Base-by-base conservation (phyloP, 768 basidiomycete species). In the Tulasnella sp. region DNA sequence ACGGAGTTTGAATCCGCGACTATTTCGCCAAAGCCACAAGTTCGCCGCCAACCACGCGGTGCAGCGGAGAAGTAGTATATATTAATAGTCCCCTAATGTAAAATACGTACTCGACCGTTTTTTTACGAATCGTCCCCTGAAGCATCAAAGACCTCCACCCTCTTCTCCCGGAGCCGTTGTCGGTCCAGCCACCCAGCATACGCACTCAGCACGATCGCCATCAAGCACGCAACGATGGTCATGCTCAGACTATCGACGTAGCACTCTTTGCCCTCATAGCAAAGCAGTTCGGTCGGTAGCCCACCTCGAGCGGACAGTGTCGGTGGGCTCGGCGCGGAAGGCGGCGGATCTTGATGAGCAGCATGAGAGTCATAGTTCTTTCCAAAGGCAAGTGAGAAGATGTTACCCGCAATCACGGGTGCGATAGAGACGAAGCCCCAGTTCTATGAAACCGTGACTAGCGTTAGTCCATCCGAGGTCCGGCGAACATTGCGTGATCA, bases 331-430 rank as follows among this genome's bases (percentile, higher is more conserved):
- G 68, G 79, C 5, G 52, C 27, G 71, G 79, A 58, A 7, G 72
- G 44, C n/a, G 62, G 24, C 40, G 68, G 34, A 24, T 52, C 38
- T 42, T 44, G 76, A 12, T 40, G 80, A 27, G 85, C 80, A 6
- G 86, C 89, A 82, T 97, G 93, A 4, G 91, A 87, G 82, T 97
- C 96, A 40, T 96, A 88, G 82, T 94, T 92, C 73, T 87, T 87
- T 7, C 96, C 96, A 82, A 96, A 97, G 68, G 91, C 86, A 75
- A 97, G 82, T n/a, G 94, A 95, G 84, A 95, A 93, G 1, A 96
- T 71, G 85, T 96, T 97, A 0, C 92, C 92, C 4, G 92, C 93
- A 8, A 95, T 85, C 16, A 86, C 83, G 1, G 96, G 94, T 0
- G 93, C 89, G 72, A 94, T 85, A 27, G 90, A 89, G 36, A 93